Evolutionary conservation across 140 eudicot genomes (phyloP).

Genomic region (Bidens hawaiensis): DNA sequence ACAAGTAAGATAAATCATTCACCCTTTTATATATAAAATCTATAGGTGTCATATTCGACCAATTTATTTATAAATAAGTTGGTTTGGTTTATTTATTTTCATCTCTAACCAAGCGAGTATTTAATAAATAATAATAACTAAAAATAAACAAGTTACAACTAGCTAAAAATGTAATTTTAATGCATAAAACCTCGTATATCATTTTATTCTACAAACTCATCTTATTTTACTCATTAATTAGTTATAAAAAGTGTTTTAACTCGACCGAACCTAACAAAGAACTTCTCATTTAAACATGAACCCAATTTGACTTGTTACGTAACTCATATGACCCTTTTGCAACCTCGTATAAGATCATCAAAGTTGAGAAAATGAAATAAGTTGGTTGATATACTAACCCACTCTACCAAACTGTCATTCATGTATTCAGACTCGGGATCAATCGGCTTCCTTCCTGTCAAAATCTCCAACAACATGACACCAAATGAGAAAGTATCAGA

Average conservation of each 20-base stretch:
- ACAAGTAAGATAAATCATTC: neutral
- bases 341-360: too few relatives aligned
- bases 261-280: neutral
- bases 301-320: neutral
- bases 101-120: neutral
- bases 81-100: neutral
- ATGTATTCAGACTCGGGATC: slow-evolving; percentile 32
- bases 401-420: slow-evolving; percentile 73
- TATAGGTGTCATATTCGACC: neutral
- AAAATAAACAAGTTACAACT: neutral
- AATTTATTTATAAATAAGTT: neutral
- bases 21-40: neutral
- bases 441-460: slow-evolving; percentile 65
- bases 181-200: neutral
- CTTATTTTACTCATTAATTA: too few relatives aligned
- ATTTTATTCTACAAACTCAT: neutral
- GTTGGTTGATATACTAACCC: slow-evolving; percentile 45
- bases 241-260: neutral
- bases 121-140: neutral
- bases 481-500: slow-evolving; percentile 84
- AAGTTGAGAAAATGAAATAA: neutral
- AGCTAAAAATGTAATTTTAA: neutral
- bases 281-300: too few relatives aligned
- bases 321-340: too few relatives aligned
- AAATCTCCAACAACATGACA: slow-evolving; percentile 69